Percentiles rank a stretch among this genome's conserved stretches.
Evolutionary conservation across 2,329 filamentous ascomycete species (phyloP).

Genomic region (Aureobasidium mangrovei): DNA sequence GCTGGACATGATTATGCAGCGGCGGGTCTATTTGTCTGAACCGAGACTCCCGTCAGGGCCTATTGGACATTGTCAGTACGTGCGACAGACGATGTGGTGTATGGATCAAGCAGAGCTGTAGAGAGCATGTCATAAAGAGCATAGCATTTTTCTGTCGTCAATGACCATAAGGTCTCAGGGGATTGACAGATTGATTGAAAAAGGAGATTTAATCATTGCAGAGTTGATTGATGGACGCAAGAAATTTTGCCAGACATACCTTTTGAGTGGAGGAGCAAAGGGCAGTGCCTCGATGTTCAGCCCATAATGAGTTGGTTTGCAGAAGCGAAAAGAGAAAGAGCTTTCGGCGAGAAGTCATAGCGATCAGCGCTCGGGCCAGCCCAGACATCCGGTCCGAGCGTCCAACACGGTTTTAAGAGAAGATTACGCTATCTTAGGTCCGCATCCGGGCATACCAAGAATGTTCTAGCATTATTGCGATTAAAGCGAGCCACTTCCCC

Average conservation of each 20-base stretch:
- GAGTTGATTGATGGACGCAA: neutral
- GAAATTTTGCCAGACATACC: neutral
- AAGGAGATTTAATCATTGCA: slow-evolving; percentile 50
- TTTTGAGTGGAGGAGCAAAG: neutral
- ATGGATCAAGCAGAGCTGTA: neutral
- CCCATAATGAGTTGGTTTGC: slow-evolving; percentile 8
- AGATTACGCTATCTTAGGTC: no score
- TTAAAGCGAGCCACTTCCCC: no score
- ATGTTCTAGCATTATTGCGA: no score
- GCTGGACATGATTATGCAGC: slow-evolving; percentile 26
- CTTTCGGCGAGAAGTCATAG: neutral
- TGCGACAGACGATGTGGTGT: slow-evolving; percentile 15
- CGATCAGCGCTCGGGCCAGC: neutral
- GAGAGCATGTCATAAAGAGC: slow-evolving; percentile 29
- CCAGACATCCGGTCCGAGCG: no score
- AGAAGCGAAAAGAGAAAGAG: slow-evolving; percentile 8
- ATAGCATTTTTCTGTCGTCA: slow-evolving; percentile 46
- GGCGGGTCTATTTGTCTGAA: neutral
- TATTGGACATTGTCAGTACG: neutral
- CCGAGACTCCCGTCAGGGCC: slow-evolving; percentile 9
- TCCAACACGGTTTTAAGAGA: no score
- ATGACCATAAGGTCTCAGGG: slow-evolving; percentile 53
- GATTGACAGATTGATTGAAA: slow-evolving; percentile 69
- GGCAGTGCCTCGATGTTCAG: neutral
- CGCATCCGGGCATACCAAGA: no score